Evolutionary conservation across 2,329 filamentous ascomycete genomes (phyloP), one percentile per base, ranked within the genome.

Genomic region (Thielaviopsis musarum): DNA sequence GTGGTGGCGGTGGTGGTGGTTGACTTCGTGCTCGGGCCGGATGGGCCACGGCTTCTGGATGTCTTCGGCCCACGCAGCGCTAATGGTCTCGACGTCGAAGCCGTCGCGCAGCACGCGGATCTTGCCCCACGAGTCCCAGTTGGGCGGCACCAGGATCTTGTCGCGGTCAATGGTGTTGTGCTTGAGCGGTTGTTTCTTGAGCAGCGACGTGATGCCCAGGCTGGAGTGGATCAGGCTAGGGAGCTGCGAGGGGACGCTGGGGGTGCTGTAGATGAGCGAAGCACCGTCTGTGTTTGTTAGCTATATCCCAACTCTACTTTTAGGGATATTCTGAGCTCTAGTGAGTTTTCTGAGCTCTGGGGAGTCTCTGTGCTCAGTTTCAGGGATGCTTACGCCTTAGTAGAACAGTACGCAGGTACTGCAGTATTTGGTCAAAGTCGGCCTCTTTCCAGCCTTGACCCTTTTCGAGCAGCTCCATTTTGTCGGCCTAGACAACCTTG

Each of bases 41-140:
- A 67, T 64, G 7, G 75, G 73, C 55, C 75, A 71, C 2, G 72
- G 69, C 51, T 80, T 78, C 66, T 90, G 83, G 56, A 93, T 86
- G 64, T 95, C 90, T 59, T 88, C 79, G 1, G 85, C 85, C 93
- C 93, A 98, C 56, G 84, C 87, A 61, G 83, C 80, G 66, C 88
- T 93, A 52, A 95, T 78, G 15, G 81, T 80, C 73, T 98, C 93
- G 22, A 94, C 88, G 65, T 97, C 89, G 66, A 97, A 97, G 0
- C 85, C 88, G 68, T 95, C 93, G 58, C 89, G 82, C 28, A 97
- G 76, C 52, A 97, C 89, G 51, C 91, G 81, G 62, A 98, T 96
- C 72, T 97, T 98, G 62, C 90, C 91, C 88, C 90, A 96, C 0
- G 91, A 96, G 71, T 98, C 93, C 93, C 93, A 98, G 70, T 96